These are phyloP conservation scores for Daldinia concentrica DNA, from an alignment of 495 filamentous ascomycete genomes.

Conservation along the genomic window DNA sequence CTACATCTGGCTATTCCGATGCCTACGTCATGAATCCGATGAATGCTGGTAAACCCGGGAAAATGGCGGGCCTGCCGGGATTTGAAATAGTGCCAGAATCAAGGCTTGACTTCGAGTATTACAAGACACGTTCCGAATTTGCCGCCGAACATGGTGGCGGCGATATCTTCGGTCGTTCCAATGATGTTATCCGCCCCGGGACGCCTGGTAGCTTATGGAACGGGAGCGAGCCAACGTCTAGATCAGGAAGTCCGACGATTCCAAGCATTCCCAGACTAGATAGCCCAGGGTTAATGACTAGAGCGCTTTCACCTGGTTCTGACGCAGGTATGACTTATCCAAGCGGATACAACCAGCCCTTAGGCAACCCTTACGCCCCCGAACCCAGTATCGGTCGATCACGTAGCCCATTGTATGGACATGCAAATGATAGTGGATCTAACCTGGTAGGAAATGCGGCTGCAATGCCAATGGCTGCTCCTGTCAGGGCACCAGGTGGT, in stretches of 20 bases:
- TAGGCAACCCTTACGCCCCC: slow-evolving; percentile 33
- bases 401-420: slow-evolving; percentile 52
- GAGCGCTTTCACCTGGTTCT: slow-evolving; percentile 34
- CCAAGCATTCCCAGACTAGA: slow-evolving; percentile 37
- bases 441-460: slow-evolving; percentile 56
- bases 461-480: slow-evolving; percentile 51
- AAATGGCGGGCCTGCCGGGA: slow-evolving; percentile 61
- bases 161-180: slow-evolving; percentile 71
- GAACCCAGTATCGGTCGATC: slow-evolving; percentile 20
- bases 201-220: slow-evolving; percentile 66
- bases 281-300: slow-evolving; percentile 30
- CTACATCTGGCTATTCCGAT: slow-evolving; percentile 73
- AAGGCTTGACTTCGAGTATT: slow-evolving; percentile 93
- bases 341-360: slow-evolving; percentile 39
- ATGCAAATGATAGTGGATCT: slow-evolving; percentile 56
- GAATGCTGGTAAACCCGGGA: slow-evolving; percentile 78
- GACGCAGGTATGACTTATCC: slow-evolving; percentile 45
- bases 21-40: slow-evolving; percentile 79
- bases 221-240: slow-evolving; percentile 50
- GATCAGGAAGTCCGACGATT: slow-evolving; percentile 53
- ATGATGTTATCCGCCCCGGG: slow-evolving; percentile 72
- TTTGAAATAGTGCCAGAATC: slow-evolving; percentile 92
- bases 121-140: slow-evolving; percentile 89
- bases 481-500: slow-evolving; percentile 44
- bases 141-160: slow-evolving; percentile 84